A percentile compares a stretch with the other conserved stretches of the same genome.
Evolutionary conservation across 495 filamentous ascomycete genomes (phyloP).

Genomic region (Penicillium nucicola): DNA sequence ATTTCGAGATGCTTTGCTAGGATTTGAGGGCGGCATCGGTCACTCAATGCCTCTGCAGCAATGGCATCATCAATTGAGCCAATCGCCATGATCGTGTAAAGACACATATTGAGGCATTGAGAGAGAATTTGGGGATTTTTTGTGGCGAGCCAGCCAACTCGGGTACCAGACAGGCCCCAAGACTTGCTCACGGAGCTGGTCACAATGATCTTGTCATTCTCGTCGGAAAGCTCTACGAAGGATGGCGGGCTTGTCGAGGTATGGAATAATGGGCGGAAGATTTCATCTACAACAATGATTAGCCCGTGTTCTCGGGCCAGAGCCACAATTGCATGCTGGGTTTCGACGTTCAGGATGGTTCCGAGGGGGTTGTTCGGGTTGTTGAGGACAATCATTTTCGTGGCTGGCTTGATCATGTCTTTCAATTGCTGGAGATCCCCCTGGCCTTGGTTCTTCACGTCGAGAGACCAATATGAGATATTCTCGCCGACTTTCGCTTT

Average conservation of each 20-base stretch:
- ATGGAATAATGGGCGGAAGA: constrained; percentile 13
- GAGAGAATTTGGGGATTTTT: neutral
- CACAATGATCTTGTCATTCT: constrained; percentile 1
- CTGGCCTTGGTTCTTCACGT: neutral
- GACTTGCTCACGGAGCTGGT: constrained; percentile 18
- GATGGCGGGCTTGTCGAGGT: constrained; percentile 4
- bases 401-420: constrained; percentile 7
- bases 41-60: constrained; percentile 8
- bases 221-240: constrained; percentile 2
- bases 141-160: constrained; percentile 13
- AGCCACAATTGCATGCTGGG: constrained; percentile 5
- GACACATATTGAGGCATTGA: neutral
- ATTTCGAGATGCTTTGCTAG: constrained; percentile 3
- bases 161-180: constrained; percentile 11
- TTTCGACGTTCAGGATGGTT: neutral
- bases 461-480: constrained; percentile 8
- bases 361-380: constrained; percentile 15
- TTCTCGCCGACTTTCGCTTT: constrained; percentile 3
- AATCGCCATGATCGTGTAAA: constrained; percentile 7
- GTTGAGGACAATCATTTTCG: constrained; percentile 15
- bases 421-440: neutral
- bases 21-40: constrained; percentile 3
- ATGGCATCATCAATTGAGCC: constrained; percentile 4
- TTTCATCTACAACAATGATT: constrained; percentile 10
- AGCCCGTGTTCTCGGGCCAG: constrained; percentile 1